Evolutionary conservation across 1,284 basidiomycete genomes (phyloP).

Genomic region (Moniliella sp.): DNA sequence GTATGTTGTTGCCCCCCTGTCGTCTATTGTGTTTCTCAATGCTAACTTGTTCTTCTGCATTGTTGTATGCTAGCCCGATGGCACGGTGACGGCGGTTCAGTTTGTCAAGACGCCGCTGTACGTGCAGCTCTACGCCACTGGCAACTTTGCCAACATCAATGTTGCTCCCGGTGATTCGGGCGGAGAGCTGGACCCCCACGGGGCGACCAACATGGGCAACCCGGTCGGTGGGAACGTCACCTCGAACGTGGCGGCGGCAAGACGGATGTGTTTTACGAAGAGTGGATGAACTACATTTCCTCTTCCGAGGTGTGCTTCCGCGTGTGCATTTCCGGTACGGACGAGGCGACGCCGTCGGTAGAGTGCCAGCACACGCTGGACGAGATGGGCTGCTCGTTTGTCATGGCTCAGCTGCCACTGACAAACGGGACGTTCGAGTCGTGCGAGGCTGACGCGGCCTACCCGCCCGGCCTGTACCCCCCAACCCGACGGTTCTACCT

Average conservation of each 20-base stretch:
- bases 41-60: constrained; percentile 35
- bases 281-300: constrained; percentile 37
- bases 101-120: constrained; percentile 32
- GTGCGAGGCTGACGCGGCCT: constrained; percentile 31
- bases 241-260: constrained; percentile 36
- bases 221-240: constrained; percentile 41
- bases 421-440: constrained; percentile 22
- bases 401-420: constrained; percentile 30
- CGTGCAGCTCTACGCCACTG: constrained; percentile 37
- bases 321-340: constrained; percentile 25
- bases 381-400: constrained; percentile 35
- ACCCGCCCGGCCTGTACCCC: constrained; percentile 30
- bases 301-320: constrained; percentile 29
- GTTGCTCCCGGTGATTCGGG: constrained; percentile 19
- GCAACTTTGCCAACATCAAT: constrained; percentile 31
- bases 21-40: constrained; percentile 29
- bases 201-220: constrained; percentile 36
- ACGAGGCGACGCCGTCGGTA: constrained; percentile 11
- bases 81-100: constrained; percentile 26
- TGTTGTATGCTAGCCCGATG: too few relatives aligned
- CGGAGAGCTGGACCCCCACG: constrained; percentile 33
- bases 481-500: constrained; percentile 14
- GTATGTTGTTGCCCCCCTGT: constrained; percentile 30
- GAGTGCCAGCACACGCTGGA: constrained; percentile 31
- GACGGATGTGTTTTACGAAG: constrained; percentile 39